These are phyloP conservation scores for Lactifluus subvellereus DNA, from an alignment of 768 basidiomycete genomes.

Conservation along the genomic window DNA sequence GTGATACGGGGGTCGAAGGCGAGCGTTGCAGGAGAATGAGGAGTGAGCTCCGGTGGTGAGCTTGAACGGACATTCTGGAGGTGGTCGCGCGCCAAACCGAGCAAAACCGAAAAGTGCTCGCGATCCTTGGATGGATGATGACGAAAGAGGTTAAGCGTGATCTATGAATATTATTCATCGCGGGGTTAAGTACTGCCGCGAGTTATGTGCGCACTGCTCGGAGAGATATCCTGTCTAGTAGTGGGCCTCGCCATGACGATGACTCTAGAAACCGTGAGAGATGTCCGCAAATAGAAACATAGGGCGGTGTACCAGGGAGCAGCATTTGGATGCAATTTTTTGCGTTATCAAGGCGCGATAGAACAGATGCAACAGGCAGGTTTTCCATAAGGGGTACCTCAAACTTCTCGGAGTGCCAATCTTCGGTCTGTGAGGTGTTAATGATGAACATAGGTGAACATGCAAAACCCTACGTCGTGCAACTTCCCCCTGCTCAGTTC, in stretches of 20 bases:
- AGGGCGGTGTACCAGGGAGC: constrained; percentile 9
- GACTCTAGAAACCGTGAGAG: constrained; percentile 15
- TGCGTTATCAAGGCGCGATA: constrained; percentile 55
- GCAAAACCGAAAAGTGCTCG: constrained; percentile 34
- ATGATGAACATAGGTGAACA: constrained; percentile 13
- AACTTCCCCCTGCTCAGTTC: constrained; percentile 73
- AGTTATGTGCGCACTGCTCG: constrained; percentile 12
- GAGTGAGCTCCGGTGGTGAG: constrained; percentile 35
- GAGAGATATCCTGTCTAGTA: constrained; percentile 23
- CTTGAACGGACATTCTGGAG: constrained; percentile 37
- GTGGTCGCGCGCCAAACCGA: constrained; percentile 38
- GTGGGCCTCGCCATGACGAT: constrained; percentile 13
- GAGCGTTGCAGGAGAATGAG: constrained; percentile 43
- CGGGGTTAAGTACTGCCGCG: background rate
- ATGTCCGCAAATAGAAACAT: background rate
- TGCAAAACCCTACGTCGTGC: constrained; percentile 46
- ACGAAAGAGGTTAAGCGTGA: constrained; percentile 46
- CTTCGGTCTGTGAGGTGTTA: constrained; percentile 55
- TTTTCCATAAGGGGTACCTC: constrained; percentile 71
- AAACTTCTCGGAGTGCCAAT: constrained; percentile 87
- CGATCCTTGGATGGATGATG: constrained; percentile 36
- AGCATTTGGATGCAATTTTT: constrained; percentile 47
- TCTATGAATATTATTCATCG: constrained; percentile 31
- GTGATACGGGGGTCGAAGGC: constrained; percentile 65
- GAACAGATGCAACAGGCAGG: constrained; percentile 46